Evolutionary conservation across 805 yeast genomes (phyloP), one percentile per base, ranked within the genome.

Genomic region (Clavispora phyllophila): DNA sequence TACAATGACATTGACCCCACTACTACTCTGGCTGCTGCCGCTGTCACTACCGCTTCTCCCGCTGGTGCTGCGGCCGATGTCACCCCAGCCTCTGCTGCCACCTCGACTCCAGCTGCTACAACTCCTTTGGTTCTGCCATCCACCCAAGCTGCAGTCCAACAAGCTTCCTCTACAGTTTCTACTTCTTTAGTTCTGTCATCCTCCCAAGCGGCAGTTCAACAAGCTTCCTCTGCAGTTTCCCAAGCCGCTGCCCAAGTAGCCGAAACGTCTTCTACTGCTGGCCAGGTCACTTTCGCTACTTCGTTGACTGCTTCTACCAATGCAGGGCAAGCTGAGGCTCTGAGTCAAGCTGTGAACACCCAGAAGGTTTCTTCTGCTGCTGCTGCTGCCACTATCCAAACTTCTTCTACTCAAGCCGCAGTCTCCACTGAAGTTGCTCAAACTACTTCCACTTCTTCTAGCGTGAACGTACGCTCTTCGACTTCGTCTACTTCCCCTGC

Each of bases 91-190:
- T 25, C 28, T 25, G 14, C 31, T n/a, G 42, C 58, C 18, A 46
- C 61, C 33, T 39, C 55, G n/a, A 49, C 66, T 17, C 54, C 62
- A 36, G 61, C 62, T 40, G 52, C 54, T 31, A 64, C 73, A n/a
- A 61, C 72, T 4, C 60, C 60, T 14, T 12, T 20, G 24, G 36
- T 8, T 17, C 10, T 5, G 17, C 14, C 28, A 13, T n/a, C 62
- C 17, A 40, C 55, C 20, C 15, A n/a, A 9, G 31, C 17, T 6
- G 31, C 17, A 2, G 31, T 14, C 2, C 5, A n/a, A 5, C 9
- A 13, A 14, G 37, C 58, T 23, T 41, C 41, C 23, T 22, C 23
- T 22, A 5, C 5, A 8, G 23, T 8, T 53, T 6, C 70, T 9
- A 61, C 72, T 4, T 61, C 60, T 14, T 12, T 20, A 14, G 36